Base-by-base conservation (phyloP, 2,329 filamentous ascomycete species). In the Seiridium cupressi region DNA sequence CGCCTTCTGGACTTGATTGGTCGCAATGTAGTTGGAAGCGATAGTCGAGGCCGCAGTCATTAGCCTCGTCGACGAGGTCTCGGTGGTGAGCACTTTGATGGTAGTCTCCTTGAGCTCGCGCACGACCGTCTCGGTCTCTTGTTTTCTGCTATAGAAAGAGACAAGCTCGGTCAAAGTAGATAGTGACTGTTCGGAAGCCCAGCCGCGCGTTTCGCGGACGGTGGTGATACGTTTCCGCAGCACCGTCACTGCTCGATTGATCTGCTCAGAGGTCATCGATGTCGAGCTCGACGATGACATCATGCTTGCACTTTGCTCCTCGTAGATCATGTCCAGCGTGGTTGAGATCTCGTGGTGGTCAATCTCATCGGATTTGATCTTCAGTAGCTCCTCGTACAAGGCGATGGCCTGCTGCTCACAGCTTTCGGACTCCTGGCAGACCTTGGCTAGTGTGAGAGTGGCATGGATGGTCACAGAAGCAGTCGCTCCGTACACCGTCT, bases 111-210 rank as follows among this genome's bases (percentile, higher is more conserved):
- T 69, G 35, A 78, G 70, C 63, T 76, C 69, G 9, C 65, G 61
- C 13, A 70, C 56, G 1, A 74, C 69, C 3, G 63, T 59, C 35
- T 75, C 68, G 1, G 60, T 67, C 59, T 76, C 69, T 11, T 68
- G 67, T 58, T 72, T 72, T 61, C 73, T 71, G 56, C 63, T 66
- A 58, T 76, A 68, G 49, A 78, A 70, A 6, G 60, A 64, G 5
- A 75, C 68, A 4, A 78, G 65, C 61, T 77, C 71, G 40, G 71
- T 68, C 63, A 77, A 65, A 59, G 74, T 68, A 4, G 68, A 66
- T 4, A 79, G 66, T 3, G 73, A 72, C 61, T 74, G 72, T 61
- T 76, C 72, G 42, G 77, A 74, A 4, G 73, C 73, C 71, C 74
- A 78, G 5, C 73, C 73, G 42, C 76, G 67, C 7, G 63, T 69